Evolutionary conservation across 306 rosid genomes (phyloP), one percentile per base, ranked within the genome.

Genomic region (Aeschynomene evenia): DNA sequence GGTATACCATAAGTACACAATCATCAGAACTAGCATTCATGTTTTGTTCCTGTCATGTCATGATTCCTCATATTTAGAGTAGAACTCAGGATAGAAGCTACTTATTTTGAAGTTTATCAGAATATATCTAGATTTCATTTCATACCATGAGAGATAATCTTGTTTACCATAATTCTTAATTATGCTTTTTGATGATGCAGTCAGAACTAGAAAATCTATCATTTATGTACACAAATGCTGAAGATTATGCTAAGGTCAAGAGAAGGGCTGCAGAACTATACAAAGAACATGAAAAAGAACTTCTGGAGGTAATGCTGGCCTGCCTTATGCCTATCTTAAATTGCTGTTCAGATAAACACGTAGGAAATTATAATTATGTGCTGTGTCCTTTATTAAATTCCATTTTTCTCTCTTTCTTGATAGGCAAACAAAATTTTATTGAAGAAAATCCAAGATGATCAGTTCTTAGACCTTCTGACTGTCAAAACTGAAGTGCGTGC

Each of bases 171-270:
- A 37, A 50, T 71, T 69, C 42, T n/a, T 54, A 19, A 71, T 50
- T 59, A 19, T 65, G 26, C 34, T 68, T 71, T 64, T 24, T 71
- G 16, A 20, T 72, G 33, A 70, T 85, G 84, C 96, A 95, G 99
- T 85, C 94, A 46, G 99, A 95, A 81, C 91, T 95, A 63, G 99
- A 95, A 86, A 91, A 95, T 74, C 84, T 91, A 55, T 95, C 99
- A 46, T 95, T 95, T 86, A 86, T 91, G 96, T 91, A 91, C 81
- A 89, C 95, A 59, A 89, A 91, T 69, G 70, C 95, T 52, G 97
- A 95, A 91, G 99, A 91, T 75, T 91, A 89, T 81, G 94, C 99
- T 53, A 89, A 85, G 77, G 84, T 89, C 75, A 95, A 86, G 85
- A 87, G 95, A 79, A 91, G 97, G 80, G 95, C 84, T 53, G 89